phyloP scores from a whole-genome alignment of 2,329 filamentous ascomycete species.

The Pseudopithomyces maydicus region DNA sequence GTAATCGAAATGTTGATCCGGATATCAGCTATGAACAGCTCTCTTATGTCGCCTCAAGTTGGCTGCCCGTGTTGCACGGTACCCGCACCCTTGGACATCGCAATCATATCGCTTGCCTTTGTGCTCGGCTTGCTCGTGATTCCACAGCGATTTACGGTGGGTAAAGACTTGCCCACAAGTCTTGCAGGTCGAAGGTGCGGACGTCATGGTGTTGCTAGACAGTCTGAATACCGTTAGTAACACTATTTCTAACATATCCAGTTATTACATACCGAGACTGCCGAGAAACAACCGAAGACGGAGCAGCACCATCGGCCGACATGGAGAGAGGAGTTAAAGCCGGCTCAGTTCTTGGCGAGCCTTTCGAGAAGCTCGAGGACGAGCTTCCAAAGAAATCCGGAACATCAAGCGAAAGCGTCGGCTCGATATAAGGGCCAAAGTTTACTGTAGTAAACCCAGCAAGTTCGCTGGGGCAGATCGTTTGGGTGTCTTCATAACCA shows the following conservation, averaged over 20 bases:
- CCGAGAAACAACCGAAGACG: too few species aligned
- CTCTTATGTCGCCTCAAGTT: background rate
- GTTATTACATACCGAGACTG: too few species aligned
- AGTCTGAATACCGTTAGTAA: too few species aligned
- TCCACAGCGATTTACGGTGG: background rate
- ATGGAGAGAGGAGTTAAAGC: background rate
- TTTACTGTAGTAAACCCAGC: background rate
- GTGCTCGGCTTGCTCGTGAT: background rate
- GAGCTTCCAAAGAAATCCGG: background rate
- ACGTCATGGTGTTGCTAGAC: background rate
- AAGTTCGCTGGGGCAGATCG: background rate
- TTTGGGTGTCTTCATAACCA: background rate
- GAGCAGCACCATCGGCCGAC: background rate
- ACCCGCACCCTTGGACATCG: background rate
- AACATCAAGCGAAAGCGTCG: background rate
- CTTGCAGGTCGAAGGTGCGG: background rate
- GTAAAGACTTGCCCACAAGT: background rate
- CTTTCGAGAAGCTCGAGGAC: background rate
- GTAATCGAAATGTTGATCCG: too few species aligned
- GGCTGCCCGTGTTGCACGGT: background rate
- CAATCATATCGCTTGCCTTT: background rate
- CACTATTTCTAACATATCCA: too few species aligned
- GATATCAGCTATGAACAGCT: background rate
- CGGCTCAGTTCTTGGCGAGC: background rate
- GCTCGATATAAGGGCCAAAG: background rate